These are phyloP conservation scores for Lanmaoa pseudosensibilis DNA, from an alignment of 768 basidiomycete genomes.

Conservation along the genomic window DNA sequence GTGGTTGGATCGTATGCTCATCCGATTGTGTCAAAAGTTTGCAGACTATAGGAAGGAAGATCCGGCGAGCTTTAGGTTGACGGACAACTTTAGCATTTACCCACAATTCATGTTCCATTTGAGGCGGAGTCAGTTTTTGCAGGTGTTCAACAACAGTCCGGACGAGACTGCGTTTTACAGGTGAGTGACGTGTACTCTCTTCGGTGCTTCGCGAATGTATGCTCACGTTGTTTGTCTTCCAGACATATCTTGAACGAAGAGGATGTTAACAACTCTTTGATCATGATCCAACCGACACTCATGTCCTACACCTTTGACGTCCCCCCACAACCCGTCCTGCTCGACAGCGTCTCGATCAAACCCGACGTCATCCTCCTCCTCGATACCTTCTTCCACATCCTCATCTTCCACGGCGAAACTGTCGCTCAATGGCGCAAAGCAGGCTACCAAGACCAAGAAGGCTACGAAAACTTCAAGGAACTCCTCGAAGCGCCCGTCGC, in stretches of 20 bases:
- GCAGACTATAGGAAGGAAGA: constrained; percentile 99
- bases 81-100: constrained; percentile 97
- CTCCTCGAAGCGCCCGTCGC: constrained; percentile 80
- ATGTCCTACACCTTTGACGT: constrained; percentile 98
- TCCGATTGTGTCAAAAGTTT: constrained; percentile 97
- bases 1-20: constrained; percentile 98
- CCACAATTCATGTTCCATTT: constrained; percentile 99
- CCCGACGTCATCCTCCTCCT: constrained; percentile 94
- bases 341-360: constrained; percentile 97
- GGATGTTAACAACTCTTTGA: constrained; percentile 98
- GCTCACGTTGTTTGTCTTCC: constrained; percentile 2
- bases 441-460: constrained; percentile 98
- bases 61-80: constrained; percentile 86
- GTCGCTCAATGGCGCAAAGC: constrained; percentile 98
- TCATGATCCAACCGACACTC: constrained; percentile 99
- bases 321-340: constrained; percentile 87
- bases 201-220: neutral
- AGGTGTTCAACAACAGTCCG: constrained; percentile 99
- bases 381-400: constrained; percentile 99
- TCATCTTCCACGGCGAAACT: constrained; percentile 98
- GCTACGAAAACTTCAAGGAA: constrained; percentile 98
- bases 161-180: constrained; percentile 99
- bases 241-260: constrained; percentile 95
- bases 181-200: constrained; percentile 40
- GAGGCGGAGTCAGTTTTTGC: constrained; percentile 94